Evolutionary conservation across 2,329 filamentous ascomycete genomes (phyloP).

Genomic region (Pyricularia grisea): DNA sequence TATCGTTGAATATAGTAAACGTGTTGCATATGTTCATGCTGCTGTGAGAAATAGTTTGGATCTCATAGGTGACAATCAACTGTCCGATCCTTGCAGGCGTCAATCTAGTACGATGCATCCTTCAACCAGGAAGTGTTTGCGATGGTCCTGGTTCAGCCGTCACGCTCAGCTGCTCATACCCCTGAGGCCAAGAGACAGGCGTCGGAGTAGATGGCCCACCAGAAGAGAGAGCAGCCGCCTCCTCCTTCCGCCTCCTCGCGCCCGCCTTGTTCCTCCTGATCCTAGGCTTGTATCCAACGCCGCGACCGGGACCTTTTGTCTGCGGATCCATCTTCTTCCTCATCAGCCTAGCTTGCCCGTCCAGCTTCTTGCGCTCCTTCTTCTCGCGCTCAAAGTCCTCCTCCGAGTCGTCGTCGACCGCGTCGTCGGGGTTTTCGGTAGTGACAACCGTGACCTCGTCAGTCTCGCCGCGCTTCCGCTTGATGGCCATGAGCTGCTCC

Average conservation of each 20-base stretch:
- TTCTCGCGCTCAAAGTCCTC: conserved; percentile 4
- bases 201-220: not conserved
- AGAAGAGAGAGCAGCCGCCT: not conserved
- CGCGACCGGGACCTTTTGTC: not conserved
- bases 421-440: conserved; percentile 9
- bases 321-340: not conserved
- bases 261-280: not conserved
- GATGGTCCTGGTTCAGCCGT: not conserved
- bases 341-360: not conserved
- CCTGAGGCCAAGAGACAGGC: not conserved
- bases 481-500: conserved; percentile 14
- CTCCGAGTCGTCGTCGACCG: conserved; percentile 7
- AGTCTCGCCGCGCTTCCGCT: conserved; percentile 11
- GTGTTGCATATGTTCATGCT: not conserved
- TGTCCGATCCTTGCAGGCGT: not conserved
- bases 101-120: not conserved
- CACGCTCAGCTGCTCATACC: not conserved
- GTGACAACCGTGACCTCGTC: conserved; percentile 15
- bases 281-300: not conserved
- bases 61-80: not conserved
- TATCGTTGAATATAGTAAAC: not conserved
- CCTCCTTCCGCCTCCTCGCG: conserved; percentile 1
- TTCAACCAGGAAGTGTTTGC: not conserved
- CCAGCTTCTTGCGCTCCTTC: conserved; percentile 3
- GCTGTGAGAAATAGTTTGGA: not conserved